Evolutionary conservation across 805 yeast genomes (phyloP), one percentile per base, ranked within the genome.

Genomic region (Pichia exigua): DNA sequence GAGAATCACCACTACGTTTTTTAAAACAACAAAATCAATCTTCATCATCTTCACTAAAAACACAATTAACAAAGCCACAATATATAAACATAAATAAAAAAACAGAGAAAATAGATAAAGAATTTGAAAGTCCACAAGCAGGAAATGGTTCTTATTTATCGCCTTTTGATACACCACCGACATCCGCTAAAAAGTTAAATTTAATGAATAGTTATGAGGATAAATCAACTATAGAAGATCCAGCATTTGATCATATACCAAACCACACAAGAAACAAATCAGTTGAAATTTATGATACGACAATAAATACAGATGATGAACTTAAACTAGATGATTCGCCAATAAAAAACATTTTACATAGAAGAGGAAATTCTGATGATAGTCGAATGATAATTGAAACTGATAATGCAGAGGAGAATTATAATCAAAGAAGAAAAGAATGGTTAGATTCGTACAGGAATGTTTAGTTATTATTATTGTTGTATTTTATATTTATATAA

Each of bases 401-500:
- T 20, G 49, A 52, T 18, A 21, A 21, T 12, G 76, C 73, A 46
- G 73, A 72, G 48, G 73, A 79, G 1, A 75, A 74, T 55, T 75
- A 76, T 55, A 61, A 69, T 8, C 67, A 66, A 48, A 76, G 69
- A 55, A 75, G 72, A 56, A 66, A 70, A 56, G 70, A 70, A 26
- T 76, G 62, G 62, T 65, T 59, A 65, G 70, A 45, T 64, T 72
- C 49, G 65, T 73, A 53, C 57, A 73, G 48, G 45, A 51, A 47
- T 18, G 17, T 21, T 20, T 45, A 27, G 12, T 18, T 17, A 24
- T 35, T n/a, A 35, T 35, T 35, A 8, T 35, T 15, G 18, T 32
- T 32, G 4, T 3, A 8, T 28, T 13, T 9, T 13, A 30, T 30
- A 30, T 27, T 10, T 27, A 27, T 27, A 27, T 27, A 27, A 27